These are phyloP conservation scores for Microsporum audouinii DNA, from an alignment of 2,329 filamentous ascomycete genomes.

Conservation along the genomic window DNA sequence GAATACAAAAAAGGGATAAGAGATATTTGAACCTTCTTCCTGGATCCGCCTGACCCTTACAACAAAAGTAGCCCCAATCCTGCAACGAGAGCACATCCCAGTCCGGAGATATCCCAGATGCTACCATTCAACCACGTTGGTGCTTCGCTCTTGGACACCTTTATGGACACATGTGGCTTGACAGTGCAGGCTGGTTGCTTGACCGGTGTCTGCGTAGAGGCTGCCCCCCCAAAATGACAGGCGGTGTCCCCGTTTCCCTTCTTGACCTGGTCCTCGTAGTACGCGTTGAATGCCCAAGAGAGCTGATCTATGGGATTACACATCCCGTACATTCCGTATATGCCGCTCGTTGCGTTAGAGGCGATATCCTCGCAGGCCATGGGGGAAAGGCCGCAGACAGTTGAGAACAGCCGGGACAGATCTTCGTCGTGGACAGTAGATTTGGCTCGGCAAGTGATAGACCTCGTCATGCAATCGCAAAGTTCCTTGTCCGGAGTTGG, in stretches of 20 bases:
- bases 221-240: conserved; percentile 35
- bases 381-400: conserved; percentile 31
- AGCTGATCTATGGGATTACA: conserved; percentile 34
- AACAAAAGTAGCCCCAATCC: conserved; percentile 39
- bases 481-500: conserved; percentile 67
- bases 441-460: conserved; percentile 58
- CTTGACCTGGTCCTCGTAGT: conserved; percentile 31
- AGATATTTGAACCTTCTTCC: background rate
- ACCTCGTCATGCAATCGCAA: conserved; percentile 75
- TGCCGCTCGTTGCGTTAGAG: conserved; percentile 31
- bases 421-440: conserved; percentile 45
- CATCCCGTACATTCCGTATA: conserved; percentile 38
- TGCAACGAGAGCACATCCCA: conserved; percentile 33
- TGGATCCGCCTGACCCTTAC: conserved; percentile 21
- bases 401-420: conserved; percentile 55
- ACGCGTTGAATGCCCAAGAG: conserved; percentile 35
- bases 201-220: conserved; percentile 22
- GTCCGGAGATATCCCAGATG: conserved; percentile 30
- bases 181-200: conserved; percentile 21
- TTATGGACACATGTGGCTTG: conserved; percentile 21
- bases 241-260: conserved; percentile 26
- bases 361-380: conserved; percentile 31
- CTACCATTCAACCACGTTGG: conserved; percentile 22
- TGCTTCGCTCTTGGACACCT: conserved; percentile 18
- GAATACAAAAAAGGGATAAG: background rate